Base-by-base conservation (phyloP, 176 grass and related monocot species). In the Zea luxurians region DNA sequence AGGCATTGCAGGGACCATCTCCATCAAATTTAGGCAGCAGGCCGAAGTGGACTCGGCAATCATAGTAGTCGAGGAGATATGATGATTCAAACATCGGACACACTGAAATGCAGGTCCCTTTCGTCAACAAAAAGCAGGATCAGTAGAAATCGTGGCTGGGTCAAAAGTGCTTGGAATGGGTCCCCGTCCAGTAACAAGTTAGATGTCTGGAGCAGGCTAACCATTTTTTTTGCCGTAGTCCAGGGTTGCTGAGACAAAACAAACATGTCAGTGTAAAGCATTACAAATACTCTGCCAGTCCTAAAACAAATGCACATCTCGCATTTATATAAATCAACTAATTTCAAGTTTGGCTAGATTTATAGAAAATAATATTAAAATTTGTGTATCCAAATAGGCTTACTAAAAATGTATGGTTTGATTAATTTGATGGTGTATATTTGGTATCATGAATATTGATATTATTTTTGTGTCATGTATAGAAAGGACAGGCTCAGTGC, bases 11-110 rank as follows among this genome's bases (percentile, higher is more conserved):
- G 37, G 76, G 38, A 70, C 76, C 70, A 63, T 80, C 18, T 64
- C 53, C 70, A 88, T 75, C 44, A 76, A 80, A 88, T 80, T 54
- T 34, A 55, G 62, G 64, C 64, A 80, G 48, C 40, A 20, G 40
- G 76, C 6, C 65, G 41, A 48, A 59, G 60, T 78, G 83, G 60
- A 53, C 59, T 78, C 41, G 13, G 40, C 76, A 66, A 48, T 73
- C 61, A 79, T 79, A 38, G 41, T 41, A 74, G 48, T 66, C 20
- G 21, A 85, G 38, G 83, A 65, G 53, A 62, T 66, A 62, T 66
- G 65, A 77, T 82, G 73, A 67, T 61, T 73, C 66, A 72, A 21
- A 71, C 78, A 77, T 58, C 54, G 77, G 55, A 70, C 84, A 75
- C 80, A 61, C 65, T 53, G 38, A 77, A 82, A 87, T 83, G 59